These are phyloP conservation scores for Trichoderma atrobrunneum DNA, from an alignment of 2,329 filamentous ascomycete species.

Conservation along the genomic window DNA sequence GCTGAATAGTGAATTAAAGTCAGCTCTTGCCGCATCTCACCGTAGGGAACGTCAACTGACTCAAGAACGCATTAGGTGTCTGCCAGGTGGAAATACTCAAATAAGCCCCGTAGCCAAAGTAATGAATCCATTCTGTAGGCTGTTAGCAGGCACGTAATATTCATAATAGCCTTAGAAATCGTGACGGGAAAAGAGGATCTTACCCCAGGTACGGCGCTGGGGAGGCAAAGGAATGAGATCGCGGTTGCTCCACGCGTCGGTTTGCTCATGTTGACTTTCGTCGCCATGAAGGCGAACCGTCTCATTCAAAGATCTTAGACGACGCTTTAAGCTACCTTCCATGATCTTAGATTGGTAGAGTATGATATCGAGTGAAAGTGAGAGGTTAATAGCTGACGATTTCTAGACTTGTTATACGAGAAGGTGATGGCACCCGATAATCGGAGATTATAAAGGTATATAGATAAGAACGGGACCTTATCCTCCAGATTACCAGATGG, in stretches of 20 bases:
- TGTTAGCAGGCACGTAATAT: neutral
- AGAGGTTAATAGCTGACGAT: neutral
- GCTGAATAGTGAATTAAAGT: neutral
- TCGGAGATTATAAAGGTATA: neutral
- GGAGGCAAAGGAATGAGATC: neutral
- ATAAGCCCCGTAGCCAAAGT: neutral
- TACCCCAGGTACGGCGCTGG: neutral
- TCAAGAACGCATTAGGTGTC: neutral
- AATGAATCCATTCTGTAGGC: neutral
- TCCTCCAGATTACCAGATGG: neutral
- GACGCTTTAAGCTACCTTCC: neutral
- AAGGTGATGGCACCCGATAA: neutral
- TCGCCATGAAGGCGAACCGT: neutral
- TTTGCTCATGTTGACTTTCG: neutral
- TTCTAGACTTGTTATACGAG: neutral
- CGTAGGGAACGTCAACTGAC: neutral
- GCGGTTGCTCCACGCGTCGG: neutral
- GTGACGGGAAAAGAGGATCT: neutral
- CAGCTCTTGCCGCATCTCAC: neutral
- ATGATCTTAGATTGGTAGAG: neutral
- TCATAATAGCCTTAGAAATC: rapidly evolving
- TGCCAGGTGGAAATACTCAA: neutral
- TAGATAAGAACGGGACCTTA: neutral
- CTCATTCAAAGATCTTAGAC: neutral
- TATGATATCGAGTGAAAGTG: neutral